phyloP scores from a whole-genome alignment of 768 basidiomycete genomes.

The Tricholoma hemisulphureum region DNA sequence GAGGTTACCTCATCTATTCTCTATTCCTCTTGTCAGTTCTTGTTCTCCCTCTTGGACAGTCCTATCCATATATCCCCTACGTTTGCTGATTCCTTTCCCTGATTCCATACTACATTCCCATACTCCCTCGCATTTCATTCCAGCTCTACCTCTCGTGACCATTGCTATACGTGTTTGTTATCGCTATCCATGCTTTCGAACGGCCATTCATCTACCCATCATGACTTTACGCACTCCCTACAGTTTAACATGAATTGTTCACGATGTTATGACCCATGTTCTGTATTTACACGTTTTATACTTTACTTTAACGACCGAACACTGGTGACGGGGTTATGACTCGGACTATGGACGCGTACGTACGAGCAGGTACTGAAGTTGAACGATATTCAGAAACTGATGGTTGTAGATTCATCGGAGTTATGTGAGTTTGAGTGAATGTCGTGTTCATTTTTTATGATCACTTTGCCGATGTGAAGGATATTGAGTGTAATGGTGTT shows the following conservation, averaged over 20 bases:
- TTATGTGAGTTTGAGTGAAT: too few species aligned
- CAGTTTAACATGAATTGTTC: not conserved
- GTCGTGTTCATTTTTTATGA: too few species aligned
- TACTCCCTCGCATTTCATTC: not conserved
- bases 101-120: constrained; percentile 3
- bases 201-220: not conserved
- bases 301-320: too few species aligned
- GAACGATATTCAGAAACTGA: too few species aligned
- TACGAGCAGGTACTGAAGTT: too few species aligned
- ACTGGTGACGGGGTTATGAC: too few species aligned
- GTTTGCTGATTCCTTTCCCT: not conserved
- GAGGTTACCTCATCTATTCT: too few species aligned
- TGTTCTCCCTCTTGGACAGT: not conserved
- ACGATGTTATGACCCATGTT: not conserved
- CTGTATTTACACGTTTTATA: not conserved
- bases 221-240: not conserved
- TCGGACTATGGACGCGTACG: too few species aligned
- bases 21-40: constrained; percentile 1
- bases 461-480: too few species aligned
- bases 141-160: not conserved
- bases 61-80: not conserved
- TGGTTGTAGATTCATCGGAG: too few species aligned
- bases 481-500: too few species aligned
- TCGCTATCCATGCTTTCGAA: constrained; percentile 1
- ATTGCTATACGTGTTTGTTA: not conserved